Evolutionary conservation across 495 filamentous ascomycete genomes (phyloP).

Genomic region (Patellaria atrata): DNA sequence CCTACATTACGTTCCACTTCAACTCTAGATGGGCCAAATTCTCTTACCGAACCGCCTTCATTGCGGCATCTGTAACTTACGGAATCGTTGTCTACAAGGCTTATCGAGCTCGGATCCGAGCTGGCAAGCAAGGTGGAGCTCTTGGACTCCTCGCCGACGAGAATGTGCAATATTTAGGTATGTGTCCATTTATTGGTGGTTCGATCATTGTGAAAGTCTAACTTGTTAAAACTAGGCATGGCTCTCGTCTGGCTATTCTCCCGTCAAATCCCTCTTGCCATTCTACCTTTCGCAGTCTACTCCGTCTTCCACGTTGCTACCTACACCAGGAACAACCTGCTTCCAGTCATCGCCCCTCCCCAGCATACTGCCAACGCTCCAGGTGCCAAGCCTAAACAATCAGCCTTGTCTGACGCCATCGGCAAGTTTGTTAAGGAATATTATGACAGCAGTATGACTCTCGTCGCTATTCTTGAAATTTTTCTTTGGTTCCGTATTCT

Average conservation of each 20-base stretch:
- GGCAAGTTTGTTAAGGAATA: slow-evolving; percentile 92
- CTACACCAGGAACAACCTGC: slow-evolving; percentile 55
- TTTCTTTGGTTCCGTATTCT: slow-evolving; percentile 71
- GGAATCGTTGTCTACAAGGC: slow-evolving; percentile 99
- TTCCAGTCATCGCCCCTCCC: slow-evolving; percentile 43
- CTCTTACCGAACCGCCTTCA: slow-evolving; percentile 77
- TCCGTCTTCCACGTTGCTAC: slow-evolving; percentile 96
- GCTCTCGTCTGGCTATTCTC: slow-evolving; percentile 89
- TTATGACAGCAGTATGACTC: slow-evolving; percentile 55
- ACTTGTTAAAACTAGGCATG: slow-evolving; percentile 47
- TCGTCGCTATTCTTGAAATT: slow-evolving; percentile 34
- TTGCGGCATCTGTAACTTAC: slow-evolving; percentile 81
- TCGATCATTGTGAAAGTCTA: slow-evolving; percentile 2
- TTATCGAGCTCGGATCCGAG: slow-evolving; percentile 58
- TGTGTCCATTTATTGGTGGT: slow-evolving; percentile 24
- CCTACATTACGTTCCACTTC: slow-evolving; percentile 71
- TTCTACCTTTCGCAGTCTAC: slow-evolving; percentile 92
- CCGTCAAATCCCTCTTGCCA: slow-evolving; percentile 74
- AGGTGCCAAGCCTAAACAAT: slow-evolving; percentile 45
- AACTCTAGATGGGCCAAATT: slow-evolving; percentile 58
- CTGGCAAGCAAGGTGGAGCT: slow-evolving; percentile 38
- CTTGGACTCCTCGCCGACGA: slow-evolving; percentile 65
- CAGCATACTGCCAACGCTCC: slow-evolving; percentile 34
- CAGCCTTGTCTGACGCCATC: slow-evolving; percentile 55
- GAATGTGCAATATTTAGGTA: slow-evolving; percentile 95